Conservation (phyloP, 1,284 basidiomycete genomes). For the Malassezia caprae region DNA sequence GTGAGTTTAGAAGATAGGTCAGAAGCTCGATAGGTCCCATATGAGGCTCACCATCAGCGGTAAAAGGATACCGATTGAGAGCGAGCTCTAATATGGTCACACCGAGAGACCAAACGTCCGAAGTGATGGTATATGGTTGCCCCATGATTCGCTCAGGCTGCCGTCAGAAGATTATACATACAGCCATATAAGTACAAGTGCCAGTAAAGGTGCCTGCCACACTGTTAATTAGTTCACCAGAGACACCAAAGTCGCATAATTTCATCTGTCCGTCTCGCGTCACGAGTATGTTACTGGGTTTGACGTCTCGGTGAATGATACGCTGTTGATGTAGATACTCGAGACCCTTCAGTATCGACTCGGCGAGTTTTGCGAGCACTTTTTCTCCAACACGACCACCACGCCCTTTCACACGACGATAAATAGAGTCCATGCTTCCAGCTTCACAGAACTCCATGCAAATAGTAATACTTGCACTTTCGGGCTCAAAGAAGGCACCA, state of each 20-base stretch:
- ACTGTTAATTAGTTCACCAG: slow-evolving; percentile 82
- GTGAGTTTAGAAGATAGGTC: slow-evolving; percentile 79
- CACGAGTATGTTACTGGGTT: slow-evolving; percentile 87
- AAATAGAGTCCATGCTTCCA: slow-evolving; percentile 67
- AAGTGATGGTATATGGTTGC: slow-evolving; percentile 76
- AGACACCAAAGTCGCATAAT: slow-evolving; percentile 90
- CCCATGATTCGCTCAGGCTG: slow-evolving; percentile 89
- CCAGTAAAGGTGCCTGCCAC: slow-evolving; percentile 90
- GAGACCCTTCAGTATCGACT: slow-evolving; percentile 82
- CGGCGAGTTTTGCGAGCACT: slow-evolving; percentile 79
- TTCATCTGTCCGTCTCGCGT: slow-evolving; percentile 78
- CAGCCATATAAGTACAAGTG: slow-evolving; percentile 94
- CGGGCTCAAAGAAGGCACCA: slow-evolving; percentile 87
- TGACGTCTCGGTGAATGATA: slow-evolving; percentile 96
- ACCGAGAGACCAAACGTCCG: slow-evolving; percentile 97
- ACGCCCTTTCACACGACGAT: slow-evolving; percentile 67
- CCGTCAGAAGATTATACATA: slow-evolving; percentile 51
- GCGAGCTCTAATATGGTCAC: slow-evolving; percentile 86
- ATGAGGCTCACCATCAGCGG: slow-evolving; percentile 60
- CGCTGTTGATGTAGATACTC: slow-evolving; percentile 79
- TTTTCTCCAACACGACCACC: slow-evolving; percentile 77
- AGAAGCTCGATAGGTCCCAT: slow-evolving; percentile 80
- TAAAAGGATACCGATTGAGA: slow-evolving; percentile 89
- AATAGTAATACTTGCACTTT: slow-evolving; percentile 84
- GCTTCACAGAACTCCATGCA: slow-evolving; percentile 92